Conservation (phyloP, 202 grass and related monocot species). For the Panicum virgatum region DNA sequence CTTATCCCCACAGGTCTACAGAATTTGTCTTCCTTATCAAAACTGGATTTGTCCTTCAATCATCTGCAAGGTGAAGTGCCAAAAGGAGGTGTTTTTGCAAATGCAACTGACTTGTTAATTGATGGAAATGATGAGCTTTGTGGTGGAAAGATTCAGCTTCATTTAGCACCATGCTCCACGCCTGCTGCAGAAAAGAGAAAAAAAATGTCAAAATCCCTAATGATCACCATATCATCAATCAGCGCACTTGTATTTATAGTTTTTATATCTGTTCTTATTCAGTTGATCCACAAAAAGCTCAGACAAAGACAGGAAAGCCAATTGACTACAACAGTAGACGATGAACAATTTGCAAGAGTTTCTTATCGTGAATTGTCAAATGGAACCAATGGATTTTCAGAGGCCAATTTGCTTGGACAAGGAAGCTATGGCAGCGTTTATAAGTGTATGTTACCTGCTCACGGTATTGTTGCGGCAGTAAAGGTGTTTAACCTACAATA, state of each 20-base stretch:
- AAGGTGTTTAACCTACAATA: slow-evolving; percentile 40
- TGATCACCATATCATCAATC: background rate
- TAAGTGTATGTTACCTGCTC: slow-evolving; percentile 25
- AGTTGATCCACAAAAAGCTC: background rate
- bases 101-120: background rate
- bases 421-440: slow-evolving; percentile 44
- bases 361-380: slow-evolving; percentile 36
- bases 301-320: background rate
- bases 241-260: background rate
- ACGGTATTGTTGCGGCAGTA: background rate
- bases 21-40: background rate
- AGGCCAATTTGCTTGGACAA: slow-evolving; percentile 40
- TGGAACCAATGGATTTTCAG: slow-evolving; percentile 34
- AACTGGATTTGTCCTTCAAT: slow-evolving; percentile 47
- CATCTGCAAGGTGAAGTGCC: slow-evolving; percentile 37
- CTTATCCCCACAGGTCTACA: slow-evolving; percentile 19
- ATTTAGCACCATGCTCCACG: background rate
- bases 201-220: background rate
- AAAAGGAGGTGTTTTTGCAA: slow-evolving; percentile 26
- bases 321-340: background rate
- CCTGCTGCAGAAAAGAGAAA: background rate
- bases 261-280: background rate
- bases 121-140: background rate
- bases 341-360: slow-evolving; percentile 18
- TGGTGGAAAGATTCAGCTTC: slow-evolving; percentile 15